A percentile compares a stretch with the other conserved stretches of the same genome.
phyloP scores from a whole-genome alignment of 139 green algal species.

The Zygnema circumcarinatum region DNA sequence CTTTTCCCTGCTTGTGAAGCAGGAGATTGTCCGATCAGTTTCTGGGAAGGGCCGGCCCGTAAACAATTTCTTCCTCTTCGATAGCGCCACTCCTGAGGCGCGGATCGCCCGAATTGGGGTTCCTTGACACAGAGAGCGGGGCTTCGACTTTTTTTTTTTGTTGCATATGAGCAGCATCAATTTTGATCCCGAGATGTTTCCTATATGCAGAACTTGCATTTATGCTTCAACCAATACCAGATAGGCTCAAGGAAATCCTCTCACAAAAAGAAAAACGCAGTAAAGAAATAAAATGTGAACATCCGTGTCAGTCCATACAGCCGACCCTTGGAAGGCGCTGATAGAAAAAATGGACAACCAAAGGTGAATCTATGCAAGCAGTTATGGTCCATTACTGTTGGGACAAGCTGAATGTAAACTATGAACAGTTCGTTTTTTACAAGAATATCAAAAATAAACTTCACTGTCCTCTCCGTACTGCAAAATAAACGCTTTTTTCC shows the following conservation, averaged over 20 bases:
- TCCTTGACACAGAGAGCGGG: neutral
- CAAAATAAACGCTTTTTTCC: neutral
- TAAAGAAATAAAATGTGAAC: too few species aligned
- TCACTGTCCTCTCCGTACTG: neutral
- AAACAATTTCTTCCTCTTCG: conserved; percentile 87
- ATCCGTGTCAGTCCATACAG: too few species aligned
- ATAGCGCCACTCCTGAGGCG: conserved; percentile 12
- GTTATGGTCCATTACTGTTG: too few species aligned
- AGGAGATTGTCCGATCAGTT: conserved; percentile 82
- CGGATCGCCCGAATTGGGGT: conserved; percentile 1
- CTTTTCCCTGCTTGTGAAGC: conserved; percentile 18
- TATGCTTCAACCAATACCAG: neutral
- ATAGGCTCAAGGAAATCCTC: neutral
- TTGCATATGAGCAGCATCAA: neutral
- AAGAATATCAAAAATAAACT: too few species aligned
- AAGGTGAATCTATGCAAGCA: too few species aligned
- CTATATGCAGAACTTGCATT: neutral
- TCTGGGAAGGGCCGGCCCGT: conserved; percentile 76
- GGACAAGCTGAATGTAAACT: too few species aligned
- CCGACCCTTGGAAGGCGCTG: too few species aligned
- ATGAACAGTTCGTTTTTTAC: too few species aligned
- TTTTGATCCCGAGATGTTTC: neutral
- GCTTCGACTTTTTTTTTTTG: too few species aligned
- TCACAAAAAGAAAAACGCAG: neutral
- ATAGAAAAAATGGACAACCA: too few species aligned